Base-by-base conservation (phyloP, 768 basidiomycete species). In the Trametes cingulata region DNA sequence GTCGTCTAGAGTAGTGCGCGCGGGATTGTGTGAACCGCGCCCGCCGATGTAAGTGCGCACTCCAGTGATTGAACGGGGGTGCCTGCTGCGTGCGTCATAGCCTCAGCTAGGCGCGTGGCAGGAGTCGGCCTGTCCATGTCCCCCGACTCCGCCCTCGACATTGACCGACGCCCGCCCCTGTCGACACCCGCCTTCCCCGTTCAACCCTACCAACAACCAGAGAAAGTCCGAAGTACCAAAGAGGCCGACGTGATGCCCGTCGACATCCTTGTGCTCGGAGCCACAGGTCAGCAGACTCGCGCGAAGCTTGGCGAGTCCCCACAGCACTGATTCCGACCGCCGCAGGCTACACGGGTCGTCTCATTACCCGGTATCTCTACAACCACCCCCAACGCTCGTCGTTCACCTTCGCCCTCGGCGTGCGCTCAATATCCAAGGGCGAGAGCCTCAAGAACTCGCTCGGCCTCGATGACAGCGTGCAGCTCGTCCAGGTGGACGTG, bases 331-430 rank as follows among this genome's bases (percentile, higher is more conserved):
- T 27, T 59, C 47, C 50, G 40, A 10, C 33, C 40, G 25, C 6
- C 45, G 24, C 56, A 78, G 89, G 89, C 17, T 87, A 81, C 69
- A 88, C 88, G 1, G 93, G 92, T 2, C 77, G 81, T 25, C 81
- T 91, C 52, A 83, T 89, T 29, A 76, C 82, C 9, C 75, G 80
- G 40, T 92, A 94, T 73, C 82, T 97, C 27, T 73, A 78, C 1
- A 64, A 74, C 3, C 90, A 94, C 66, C 82, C 84, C 0, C 80
- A 90, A 52, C 76, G 81, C 14, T 63, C 74, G 3, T 62, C 70
- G 1, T 93, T 93, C 76, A 82, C 82, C 0, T 82, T 92, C 55
- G 84, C 83, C 17, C 71, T 93, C 29, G 88, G 83, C 19, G 93
- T 85, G 13, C 80, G 93, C 52, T 91, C 89, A 17, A 69, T 77